Evolutionary conservation across 148 eudicot species (phyloP), one percentile per base, ranked within the genome.

Genomic region (Suaeda aralocaspica): DNA sequence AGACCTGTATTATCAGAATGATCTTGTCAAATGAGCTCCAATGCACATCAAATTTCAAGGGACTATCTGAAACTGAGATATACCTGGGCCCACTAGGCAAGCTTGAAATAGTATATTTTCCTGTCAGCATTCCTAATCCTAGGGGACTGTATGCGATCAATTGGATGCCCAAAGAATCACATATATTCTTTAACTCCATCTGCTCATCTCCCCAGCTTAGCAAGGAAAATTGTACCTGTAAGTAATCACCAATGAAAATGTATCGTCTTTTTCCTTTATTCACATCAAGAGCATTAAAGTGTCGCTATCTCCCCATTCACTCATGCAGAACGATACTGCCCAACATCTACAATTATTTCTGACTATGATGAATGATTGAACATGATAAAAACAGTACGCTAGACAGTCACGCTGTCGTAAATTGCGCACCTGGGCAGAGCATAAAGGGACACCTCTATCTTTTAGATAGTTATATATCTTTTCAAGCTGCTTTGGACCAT

Each of bases 81-180:
- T 84, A 89, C 98, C 97, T 76, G 49, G 97, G 98, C 29, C 98
- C 98, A 64, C 68, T 78, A 49, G 98, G 96, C 68, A 91, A 84
- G 49, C 76, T 85, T 49, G 92, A 77, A 73, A 83, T 70, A 22
- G 84, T 80, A 75, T 93, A 90, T 82, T 93, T 93, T 41, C 98
- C 97, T 4, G 98, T 93, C 57, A 93, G 92, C 98, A 93, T 93
- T 53, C 98, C 98, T 72, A 93, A 92, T 15, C 97, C 96, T 42
- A 93, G 79, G 64, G 98, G 96, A 74, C 98, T 90, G 77, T 91
- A 93, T 12, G 96, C 82, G 52, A 91, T 93, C 28, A 93, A 75
- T 46, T 84, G 83, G 41, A 93, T 78, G 42, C 89, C 98, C 26
- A 91, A 75, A 26, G 88, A 85, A 81, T 93, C 89, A 67, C 95